Evolutionary conservation across 2,329 filamentous ascomycete species (phyloP).

Genomic region (Claviceps humidiphila): DNA sequence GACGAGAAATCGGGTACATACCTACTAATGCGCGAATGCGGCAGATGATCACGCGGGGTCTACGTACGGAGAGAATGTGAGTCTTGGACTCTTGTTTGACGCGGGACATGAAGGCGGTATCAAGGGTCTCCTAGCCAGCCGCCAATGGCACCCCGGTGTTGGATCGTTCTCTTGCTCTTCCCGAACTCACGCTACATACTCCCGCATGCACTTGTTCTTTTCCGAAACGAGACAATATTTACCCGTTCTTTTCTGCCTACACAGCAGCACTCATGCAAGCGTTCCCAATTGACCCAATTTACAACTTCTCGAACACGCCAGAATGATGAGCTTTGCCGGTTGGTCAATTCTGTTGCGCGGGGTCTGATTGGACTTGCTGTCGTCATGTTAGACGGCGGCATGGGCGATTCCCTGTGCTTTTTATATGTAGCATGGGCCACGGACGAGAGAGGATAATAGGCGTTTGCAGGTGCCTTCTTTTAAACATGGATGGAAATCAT

Average conservation of each 20-base stretch:
- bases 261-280: background rate
- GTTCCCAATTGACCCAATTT: background rate
- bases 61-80: too few species aligned
- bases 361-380: slow-evolving; percentile 16
- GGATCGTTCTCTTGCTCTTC: background rate
- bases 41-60: background rate
- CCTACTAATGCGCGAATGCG: background rate
- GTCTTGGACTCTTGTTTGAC: too few species aligned
- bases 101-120: too few species aligned
- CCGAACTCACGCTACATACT: background rate
- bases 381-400: slow-evolving; percentile 12
- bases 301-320: background rate
- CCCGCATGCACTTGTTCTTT: background rate
- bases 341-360: slow-evolving; percentile 6
- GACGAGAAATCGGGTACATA: background rate
- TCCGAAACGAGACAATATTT: background rate
- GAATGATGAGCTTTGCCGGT: background rate
- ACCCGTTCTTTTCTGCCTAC: background rate
- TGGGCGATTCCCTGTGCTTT: slow-evolving; percentile 18
- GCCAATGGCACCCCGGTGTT: too few species aligned
- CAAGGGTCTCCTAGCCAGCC: too few species aligned
- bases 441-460: background rate
- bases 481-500: background rate
- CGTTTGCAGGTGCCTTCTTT: background rate
- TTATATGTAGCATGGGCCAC: slow-evolving; percentile 1